Conservation (phyloP, 2,329 filamentous ascomycete genomes). For the Aspergillus intermedius region DNA sequence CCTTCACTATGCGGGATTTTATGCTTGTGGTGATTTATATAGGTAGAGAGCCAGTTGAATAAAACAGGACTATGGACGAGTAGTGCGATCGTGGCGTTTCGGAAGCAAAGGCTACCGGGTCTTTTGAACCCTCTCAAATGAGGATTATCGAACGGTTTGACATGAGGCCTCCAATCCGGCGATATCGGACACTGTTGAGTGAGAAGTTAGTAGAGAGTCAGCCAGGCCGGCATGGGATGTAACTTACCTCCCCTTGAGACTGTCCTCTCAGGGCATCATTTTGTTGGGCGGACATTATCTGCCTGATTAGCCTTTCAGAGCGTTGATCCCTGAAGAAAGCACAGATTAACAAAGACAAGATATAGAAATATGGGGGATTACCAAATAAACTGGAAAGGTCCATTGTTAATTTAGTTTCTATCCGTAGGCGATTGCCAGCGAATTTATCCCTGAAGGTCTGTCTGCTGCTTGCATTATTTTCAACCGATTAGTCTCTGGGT, state of each 20-base stretch:
- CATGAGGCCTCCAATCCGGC: not conserved
- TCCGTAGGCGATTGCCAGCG: not conserved
- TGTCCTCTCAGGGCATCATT: not conserved
- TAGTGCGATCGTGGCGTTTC: slow-evolving; percentile 18
- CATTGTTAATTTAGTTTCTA: not conserved
- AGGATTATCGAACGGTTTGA: not conserved
- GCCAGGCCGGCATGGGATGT: not conserved
- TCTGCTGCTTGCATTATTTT: too few relatives aligned
- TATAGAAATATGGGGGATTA: not conserved
- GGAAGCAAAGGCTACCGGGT: slow-evolving; percentile 18
- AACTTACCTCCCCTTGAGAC: not conserved
- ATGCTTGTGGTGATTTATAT: not conserved
- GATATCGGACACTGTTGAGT: not conserved
- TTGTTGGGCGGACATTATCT: not conserved
- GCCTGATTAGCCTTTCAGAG: not conserved
- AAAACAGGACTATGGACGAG: slow-evolving; percentile 21
- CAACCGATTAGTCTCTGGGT: too few relatives aligned
- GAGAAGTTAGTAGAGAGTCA: not conserved
- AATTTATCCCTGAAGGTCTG: not conserved
- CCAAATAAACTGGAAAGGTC: not conserved
- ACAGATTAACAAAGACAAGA: not conserved
- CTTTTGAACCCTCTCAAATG: slow-evolving; percentile 6
- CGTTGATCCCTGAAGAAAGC: not conserved
- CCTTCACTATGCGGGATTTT: too few relatives aligned
- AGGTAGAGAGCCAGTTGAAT: slow-evolving; percentile 15